These are phyloP conservation scores for Ramaria sp. DNA, from an alignment of 768 basidiomycete genomes.

Conservation along the genomic window DNA sequence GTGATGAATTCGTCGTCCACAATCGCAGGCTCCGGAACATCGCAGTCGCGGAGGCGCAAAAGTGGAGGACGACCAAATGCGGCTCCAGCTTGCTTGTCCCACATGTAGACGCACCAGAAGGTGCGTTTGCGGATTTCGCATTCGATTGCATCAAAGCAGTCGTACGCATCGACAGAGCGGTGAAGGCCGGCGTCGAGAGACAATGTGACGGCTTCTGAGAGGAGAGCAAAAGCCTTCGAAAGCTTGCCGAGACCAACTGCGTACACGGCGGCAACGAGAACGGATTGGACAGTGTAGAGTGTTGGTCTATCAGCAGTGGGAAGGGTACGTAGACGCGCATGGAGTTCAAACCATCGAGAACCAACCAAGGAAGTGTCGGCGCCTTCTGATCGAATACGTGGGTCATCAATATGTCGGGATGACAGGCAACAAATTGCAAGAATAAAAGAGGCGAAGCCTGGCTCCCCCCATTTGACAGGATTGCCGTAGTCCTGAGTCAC, in stretches of 20 bases:
- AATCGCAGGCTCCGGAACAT: slow-evolving; percentile 76
- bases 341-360: slow-evolving; percentile 85
- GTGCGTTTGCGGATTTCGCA: slow-evolving; percentile 89
- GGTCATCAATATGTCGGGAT: slow-evolving; percentile 87
- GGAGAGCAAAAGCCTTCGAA: slow-evolving; percentile 74
- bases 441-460: slow-evolving; percentile 89
- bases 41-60: slow-evolving; percentile 80
- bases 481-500: slow-evolving; percentile 73
- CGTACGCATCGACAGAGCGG: slow-evolving; percentile 75
- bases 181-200: slow-evolving; percentile 85
- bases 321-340: slow-evolving; percentile 76
- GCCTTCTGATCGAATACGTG: slow-evolving; percentile 65
- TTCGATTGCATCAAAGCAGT: slow-evolving; percentile 82
- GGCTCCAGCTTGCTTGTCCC: slow-evolving; percentile 89
- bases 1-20: slow-evolving; percentile 89
- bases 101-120: slow-evolving; percentile 93
- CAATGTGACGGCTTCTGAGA: slow-evolving; percentile 80
- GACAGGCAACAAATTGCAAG: slow-evolving; percentile 89
- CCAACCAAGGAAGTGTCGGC: slow-evolving; percentile 81
- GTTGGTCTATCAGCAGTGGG: slow-evolving; percentile 85
- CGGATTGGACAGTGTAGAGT: slow-evolving; percentile 83
- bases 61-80: slow-evolving; percentile 86
- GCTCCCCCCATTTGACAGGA: slow-evolving; percentile 91
- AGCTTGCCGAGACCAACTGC: slow-evolving; percentile 85
- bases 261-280: slow-evolving; percentile 86